phyloP scores from a whole-genome alignment of 257 asterid genomes.

The Oldenlandia corymbosa region DNA sequence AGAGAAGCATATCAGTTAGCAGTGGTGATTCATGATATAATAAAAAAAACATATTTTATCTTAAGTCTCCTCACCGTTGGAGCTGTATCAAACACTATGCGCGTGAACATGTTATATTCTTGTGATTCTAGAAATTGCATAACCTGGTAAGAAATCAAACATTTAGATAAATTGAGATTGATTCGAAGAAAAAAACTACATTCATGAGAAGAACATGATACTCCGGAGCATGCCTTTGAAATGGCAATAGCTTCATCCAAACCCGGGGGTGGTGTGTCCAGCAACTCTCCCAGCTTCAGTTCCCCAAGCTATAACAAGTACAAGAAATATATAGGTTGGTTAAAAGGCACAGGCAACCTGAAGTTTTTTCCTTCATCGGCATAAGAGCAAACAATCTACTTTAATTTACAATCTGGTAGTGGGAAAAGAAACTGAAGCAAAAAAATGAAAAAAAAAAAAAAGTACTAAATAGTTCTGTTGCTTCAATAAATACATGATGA shows the following conservation, averaged over 20 bases:
- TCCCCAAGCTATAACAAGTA: slow-evolving; percentile 74
- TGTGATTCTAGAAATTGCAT: slow-evolving; percentile 87
- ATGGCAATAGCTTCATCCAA: slow-evolving; percentile 97
- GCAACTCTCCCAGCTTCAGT: slow-evolving; percentile 92
- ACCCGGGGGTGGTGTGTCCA: slow-evolving; percentile 99
- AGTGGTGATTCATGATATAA: slow-evolving; percentile 14
- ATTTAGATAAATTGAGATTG: slow-evolving; percentile 24
- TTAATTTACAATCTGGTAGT: background rate
- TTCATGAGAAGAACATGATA: background rate
- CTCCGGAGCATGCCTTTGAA: slow-evolving; percentile 60
- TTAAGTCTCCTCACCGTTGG: slow-evolving; percentile 72
- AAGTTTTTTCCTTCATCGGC: background rate
- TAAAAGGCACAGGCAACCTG: background rate
- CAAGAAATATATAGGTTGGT: background rate
- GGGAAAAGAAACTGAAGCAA: background rate
- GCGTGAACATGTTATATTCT: slow-evolving; percentile 91
- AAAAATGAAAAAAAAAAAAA: background rate
- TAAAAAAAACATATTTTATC: slow-evolving; percentile 9
- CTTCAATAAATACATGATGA: background rate
- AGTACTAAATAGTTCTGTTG: background rate
- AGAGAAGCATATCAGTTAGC: slow-evolving; percentile 21
- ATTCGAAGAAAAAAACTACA: background rate
- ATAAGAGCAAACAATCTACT: background rate
- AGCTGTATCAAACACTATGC: slow-evolving; percentile 96
- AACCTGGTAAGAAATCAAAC: slow-evolving; percentile 52